A percentile compares a stretch with the other conserved stretches of the same genome.
These are phyloP conservation scores for Singerocomus inundabilis DNA, from an alignment of 1,284 basidiomycete genomes.

Conservation along the genomic window DNA sequence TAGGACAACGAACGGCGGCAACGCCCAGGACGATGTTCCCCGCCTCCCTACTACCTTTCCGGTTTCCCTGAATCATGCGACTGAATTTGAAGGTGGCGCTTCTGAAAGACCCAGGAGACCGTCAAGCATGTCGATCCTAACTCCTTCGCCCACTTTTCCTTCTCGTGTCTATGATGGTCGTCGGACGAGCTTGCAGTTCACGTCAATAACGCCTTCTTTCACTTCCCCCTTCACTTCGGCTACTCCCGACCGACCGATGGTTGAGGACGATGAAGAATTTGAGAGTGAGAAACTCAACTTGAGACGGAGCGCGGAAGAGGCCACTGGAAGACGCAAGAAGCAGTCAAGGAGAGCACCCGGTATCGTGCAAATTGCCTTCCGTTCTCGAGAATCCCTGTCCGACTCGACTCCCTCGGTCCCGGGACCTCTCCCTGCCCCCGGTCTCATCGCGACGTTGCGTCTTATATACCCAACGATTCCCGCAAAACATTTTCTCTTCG, in stretches of 20 bases:
- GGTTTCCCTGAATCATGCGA: not conserved
- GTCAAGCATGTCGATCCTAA: conserved; percentile 37
- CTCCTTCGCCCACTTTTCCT: conserved; percentile 28
- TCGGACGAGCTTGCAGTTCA: conserved; percentile 60
- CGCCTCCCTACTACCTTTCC: not conserved
- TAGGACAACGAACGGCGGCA: conserved; percentile 12
- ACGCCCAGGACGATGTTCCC: conserved; percentile 2
- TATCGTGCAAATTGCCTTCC: conserved; percentile 18
- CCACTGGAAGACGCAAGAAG: conserved; percentile 30
- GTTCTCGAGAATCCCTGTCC: conserved; percentile 15
- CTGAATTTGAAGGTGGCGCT: conserved; percentile 23
- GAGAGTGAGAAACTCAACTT: conserved; percentile 44
- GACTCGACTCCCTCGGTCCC: not conserved
- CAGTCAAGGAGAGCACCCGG: conserved; percentile 29
- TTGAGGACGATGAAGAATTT: conserved; percentile 41
- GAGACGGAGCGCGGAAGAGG: conserved; percentile 37
- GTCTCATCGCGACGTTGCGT: conserved; percentile 45
- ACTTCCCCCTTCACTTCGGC: conserved; percentile 29
- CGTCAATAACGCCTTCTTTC: conserved; percentile 51
- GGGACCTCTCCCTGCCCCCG: conserved; percentile 4
- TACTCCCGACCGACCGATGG: conserved; percentile 13
- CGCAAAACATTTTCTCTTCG: conserved; percentile 63
- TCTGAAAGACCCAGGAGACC: conserved; percentile 30
- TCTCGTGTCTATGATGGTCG: conserved; percentile 33
- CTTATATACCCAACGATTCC: conserved; percentile 75